Conservation (phyloP, 148 eudicot species). For the Beta vulgaris region DNA sequence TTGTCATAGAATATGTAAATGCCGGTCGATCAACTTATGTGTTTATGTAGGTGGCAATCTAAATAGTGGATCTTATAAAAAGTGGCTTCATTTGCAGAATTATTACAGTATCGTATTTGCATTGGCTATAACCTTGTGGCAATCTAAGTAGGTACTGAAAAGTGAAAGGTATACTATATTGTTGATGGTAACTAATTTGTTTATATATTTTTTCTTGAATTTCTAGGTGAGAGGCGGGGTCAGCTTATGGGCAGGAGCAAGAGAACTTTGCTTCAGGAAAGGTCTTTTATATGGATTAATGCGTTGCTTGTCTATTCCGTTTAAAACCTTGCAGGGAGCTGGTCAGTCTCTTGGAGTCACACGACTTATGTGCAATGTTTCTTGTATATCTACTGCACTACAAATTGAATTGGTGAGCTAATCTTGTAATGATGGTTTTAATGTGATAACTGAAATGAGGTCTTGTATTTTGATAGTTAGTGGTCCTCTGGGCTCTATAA, state of each 20-base stretch:
- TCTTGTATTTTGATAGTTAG: neutral
- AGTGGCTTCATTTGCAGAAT: neutral
- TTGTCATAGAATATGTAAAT: neutral
- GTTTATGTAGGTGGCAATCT: neutral
- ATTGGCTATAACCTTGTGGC: neutral
- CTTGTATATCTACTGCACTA: conserved; percentile 57
- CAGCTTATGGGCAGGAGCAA: conserved; percentile 63
- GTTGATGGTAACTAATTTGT: neutral
- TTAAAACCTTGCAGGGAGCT: conserved; percentile 67
- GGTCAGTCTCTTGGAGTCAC: conserved; percentile 64
- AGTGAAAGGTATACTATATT: too few species aligned
- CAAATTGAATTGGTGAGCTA: conserved; percentile 77
- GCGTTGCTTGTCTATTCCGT: conserved; percentile 63
- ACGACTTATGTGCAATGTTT: conserved; percentile 55
- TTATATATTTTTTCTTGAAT: neutral
- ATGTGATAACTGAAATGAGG: neutral
- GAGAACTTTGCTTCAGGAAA: conserved; percentile 71
- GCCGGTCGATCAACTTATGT: neutral
- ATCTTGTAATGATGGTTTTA: conserved; percentile 6
- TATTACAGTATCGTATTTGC: neutral
- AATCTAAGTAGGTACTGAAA: neutral
- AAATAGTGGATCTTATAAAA: neutral
- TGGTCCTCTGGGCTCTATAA: neutral
- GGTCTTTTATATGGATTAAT: conserved; percentile 66
- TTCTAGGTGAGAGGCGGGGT: conserved; percentile 54